These are phyloP conservation scores for Trichophyton verrucosum DNA, from an alignment of 2,329 filamentous ascomycete genomes.

Conservation along the genomic window DNA sequence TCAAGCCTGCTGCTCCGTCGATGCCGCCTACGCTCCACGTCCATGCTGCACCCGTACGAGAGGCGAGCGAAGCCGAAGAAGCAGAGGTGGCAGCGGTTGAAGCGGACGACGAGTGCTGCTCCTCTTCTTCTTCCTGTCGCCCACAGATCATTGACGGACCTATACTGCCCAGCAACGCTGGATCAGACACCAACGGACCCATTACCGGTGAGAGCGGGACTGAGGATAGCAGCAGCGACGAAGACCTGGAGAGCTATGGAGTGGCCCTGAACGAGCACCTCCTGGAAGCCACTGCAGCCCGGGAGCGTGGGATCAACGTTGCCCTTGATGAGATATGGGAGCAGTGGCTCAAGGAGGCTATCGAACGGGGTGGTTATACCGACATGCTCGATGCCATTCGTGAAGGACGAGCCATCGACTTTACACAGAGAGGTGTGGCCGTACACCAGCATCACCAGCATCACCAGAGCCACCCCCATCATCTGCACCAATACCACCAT, in stretches of 20 bases:
- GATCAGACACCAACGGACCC: slow-evolving; percentile 13
- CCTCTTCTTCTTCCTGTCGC: not conserved
- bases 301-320: slow-evolving; percentile 37
- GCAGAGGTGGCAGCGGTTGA: slow-evolving; percentile 12
- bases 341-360: slow-evolving; percentile 46
- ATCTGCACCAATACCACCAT: not conserved
- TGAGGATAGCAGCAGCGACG: slow-evolving; percentile 31
- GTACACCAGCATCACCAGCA: not conserved
- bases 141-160: not conserved
- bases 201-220: not conserved
- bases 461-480: not conserved
- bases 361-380: slow-evolving; percentile 38
- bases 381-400: slow-evolving; percentile 31
- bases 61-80: too few relatives aligned
- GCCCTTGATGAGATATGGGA: slow-evolving; percentile 40
- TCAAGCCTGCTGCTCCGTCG: slow-evolving; percentile 39
- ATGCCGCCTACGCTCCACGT: slow-evolving; percentile 23
- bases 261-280: slow-evolving; percentile 41
- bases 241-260: slow-evolving; percentile 40
- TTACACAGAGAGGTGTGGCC: slow-evolving; percentile 2
- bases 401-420: slow-evolving; percentile 22
- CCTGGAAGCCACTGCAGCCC: slow-evolving; percentile 41
- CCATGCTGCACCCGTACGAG: slow-evolving; percentile 14
- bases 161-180: slow-evolving; percentile 9
- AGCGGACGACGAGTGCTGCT: not conserved